phyloP scores from a whole-genome alignment of 2,329 filamentous ascomycete genomes.

The Emydomyces testavorans region DNA sequence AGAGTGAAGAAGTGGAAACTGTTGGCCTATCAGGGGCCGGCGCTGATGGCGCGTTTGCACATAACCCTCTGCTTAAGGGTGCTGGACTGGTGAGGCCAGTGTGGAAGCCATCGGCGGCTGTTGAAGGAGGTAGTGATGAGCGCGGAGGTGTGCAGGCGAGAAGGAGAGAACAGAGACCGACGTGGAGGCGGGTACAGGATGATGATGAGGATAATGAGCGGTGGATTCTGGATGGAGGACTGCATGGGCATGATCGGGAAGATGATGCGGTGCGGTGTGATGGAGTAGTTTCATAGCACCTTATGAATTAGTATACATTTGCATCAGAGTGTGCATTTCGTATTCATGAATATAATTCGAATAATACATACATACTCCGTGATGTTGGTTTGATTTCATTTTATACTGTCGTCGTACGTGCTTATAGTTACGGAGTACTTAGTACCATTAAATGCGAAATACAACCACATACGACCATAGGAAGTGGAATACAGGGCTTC shows the following conservation, averaged over 20 bases:
- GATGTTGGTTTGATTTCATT: no score
- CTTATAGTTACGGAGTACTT: no score
- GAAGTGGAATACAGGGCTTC: no score
- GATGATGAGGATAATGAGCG: slow-evolving; percentile 39
- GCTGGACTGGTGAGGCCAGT: slow-evolving; percentile 36
- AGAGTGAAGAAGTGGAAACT: slow-evolving; percentile 23
- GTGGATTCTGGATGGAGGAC: slow-evolving; percentile 38
- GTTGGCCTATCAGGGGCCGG: slow-evolving; percentile 15
- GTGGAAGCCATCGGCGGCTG: slow-evolving; percentile 30
- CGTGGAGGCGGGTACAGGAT: slow-evolving; percentile 39
- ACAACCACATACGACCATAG: no score
- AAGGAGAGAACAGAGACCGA: slow-evolving; percentile 29
- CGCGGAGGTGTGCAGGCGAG: slow-evolving; percentile 15
- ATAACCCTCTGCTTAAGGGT: slow-evolving; percentile 35
- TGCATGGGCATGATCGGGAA: slow-evolving; percentile 26
- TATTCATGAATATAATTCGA: no score
- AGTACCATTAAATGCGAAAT: no score
- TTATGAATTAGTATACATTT: neutral
- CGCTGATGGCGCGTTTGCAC: slow-evolving; percentile 31
- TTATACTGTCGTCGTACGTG: no score
- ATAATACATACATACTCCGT: no score
- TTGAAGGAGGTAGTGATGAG: slow-evolving; percentile 9
- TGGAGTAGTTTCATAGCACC: neutral
- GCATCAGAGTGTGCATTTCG: no score
- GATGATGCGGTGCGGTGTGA: slow-evolving; percentile 5